These are phyloP conservation scores for Aspergillus campestris DNA, from an alignment of 495 filamentous ascomycete species.

Conservation along the genomic window DNA sequence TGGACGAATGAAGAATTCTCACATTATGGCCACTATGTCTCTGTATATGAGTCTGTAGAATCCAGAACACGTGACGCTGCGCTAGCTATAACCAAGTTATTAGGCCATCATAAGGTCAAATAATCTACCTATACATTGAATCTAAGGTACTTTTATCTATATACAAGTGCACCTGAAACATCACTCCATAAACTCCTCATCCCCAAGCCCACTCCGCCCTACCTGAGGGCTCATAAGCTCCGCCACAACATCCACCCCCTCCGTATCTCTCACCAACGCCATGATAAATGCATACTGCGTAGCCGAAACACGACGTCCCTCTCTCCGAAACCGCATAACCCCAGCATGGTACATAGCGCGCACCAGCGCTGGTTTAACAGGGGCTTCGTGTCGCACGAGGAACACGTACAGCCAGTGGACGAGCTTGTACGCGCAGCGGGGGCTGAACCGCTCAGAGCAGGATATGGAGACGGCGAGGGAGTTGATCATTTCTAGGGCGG, in stretches of 20 bases:
- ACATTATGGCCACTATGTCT: not conserved
- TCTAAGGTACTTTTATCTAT: not conserved
- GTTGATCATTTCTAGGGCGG: slow-evolving; percentile 30
- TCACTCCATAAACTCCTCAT: not conserved
- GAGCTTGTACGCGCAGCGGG: slow-evolving; percentile 30
- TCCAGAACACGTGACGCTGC: not conserved
- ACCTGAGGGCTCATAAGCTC: slow-evolving; percentile 10
- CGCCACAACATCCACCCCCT: slow-evolving; percentile 25
- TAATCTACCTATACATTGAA: not conserved
- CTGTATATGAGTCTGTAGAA: not conserved
- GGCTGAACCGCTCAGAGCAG: slow-evolving; percentile 20
- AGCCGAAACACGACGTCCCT: slow-evolving; percentile 17
- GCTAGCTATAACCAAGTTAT: too few relatives aligned
- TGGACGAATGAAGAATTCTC: slow-evolving; percentile 2
- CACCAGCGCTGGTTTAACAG: slow-evolving; percentile 29
- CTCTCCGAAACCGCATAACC: slow-evolving; percentile 29
- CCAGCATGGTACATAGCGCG: slow-evolving; percentile 42
- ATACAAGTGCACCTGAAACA: not conserved
- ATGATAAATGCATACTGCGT: slow-evolving; percentile 30
- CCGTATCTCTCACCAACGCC: slow-evolving; percentile 24
- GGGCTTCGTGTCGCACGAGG: slow-evolving; percentile 27
- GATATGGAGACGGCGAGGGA: slow-evolving; percentile 30
- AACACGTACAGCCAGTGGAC: slow-evolving; percentile 34
- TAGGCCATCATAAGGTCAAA: not conserved
- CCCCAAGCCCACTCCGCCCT: not conserved